Base-by-base conservation (phyloP, 2,329 filamentous ascomycete genomes). In the Aphanoascus verrucosus region DNA sequence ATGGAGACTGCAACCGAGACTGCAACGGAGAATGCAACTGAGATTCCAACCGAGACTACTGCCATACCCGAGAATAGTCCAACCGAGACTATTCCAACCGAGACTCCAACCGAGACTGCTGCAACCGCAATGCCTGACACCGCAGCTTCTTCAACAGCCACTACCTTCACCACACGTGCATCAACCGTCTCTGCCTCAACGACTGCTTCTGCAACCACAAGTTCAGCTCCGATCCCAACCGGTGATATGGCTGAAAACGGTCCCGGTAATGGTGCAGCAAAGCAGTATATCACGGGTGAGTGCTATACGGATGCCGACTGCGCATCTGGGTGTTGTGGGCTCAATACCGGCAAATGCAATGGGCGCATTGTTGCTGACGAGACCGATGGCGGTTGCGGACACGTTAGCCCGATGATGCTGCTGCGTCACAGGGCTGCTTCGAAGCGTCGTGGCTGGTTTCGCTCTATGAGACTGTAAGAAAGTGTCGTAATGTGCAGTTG, bases 341-440 rank as follows among this genome's bases (percentile, higher is more conserved):
- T 62, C 65, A 65, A 56, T 62, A 65, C 63, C 23, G 66, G 66
- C 5, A 61, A 61, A 28, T 70, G 67, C 45, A 64, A 65, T 0
- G 67, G 68, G 2, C 55, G 64, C 1, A 59, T 65, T 1, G 59
- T 67, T 7, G 67, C 67, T 7, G 65, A 66, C 49, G 62, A 67
- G 38, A 55, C 66, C 14, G 66, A 68, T 60, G 66, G 65, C 11
- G 67, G 66, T 0, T 69, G 67, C 57, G 67, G 67, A 1, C 67
- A 66, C 50, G 67, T 28, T 3, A 28, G 7, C 23, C 23, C 23
- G 7, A 28, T 7, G 23, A 28, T 7, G 7, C 23, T 7, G 23
- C 23, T 28, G 23, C 23, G 23, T 28, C 7, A 28, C 7, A 28
- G 23, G 23, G 23, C 23, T 7, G 23, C 23, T 7, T 28, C 7